Conservation (phyloP, 148 eudicot species). For the Polygonum maritimum region DNA sequence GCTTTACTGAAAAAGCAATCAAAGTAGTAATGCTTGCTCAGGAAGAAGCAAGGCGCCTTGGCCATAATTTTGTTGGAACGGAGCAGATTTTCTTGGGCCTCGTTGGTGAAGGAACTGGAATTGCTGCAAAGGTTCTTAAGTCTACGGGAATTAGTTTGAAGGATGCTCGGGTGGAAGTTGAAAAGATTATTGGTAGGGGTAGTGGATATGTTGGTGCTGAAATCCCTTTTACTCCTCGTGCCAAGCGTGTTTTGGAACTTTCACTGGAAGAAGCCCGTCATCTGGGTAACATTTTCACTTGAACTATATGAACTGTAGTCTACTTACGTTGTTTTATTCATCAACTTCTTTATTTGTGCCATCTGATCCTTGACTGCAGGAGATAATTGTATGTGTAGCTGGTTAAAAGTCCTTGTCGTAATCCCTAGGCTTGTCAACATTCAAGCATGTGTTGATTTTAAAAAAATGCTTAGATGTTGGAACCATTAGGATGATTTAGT, state of each 20-base stretch:
- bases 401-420: no score
- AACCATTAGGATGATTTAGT: no score
- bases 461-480: no score
- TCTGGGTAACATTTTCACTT: slow-evolving; percentile 40
- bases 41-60: slow-evolving; percentile 85
- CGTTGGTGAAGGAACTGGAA: no score
- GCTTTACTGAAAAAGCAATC: slow-evolving; percentile 93
- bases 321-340: no score
- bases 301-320: no score
- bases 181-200: slow-evolving; percentile 91
- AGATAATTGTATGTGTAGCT: no score
- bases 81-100: no score
- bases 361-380: no score
- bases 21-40: slow-evolving; percentile 98
- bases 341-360: no score
- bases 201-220: slow-evolving; percentile 32
- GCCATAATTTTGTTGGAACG: slow-evolving; percentile 91
- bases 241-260: slow-evolving; percentile 86
- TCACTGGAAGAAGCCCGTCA: slow-evolving; percentile 87
- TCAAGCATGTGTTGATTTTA: no score
- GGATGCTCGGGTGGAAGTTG: slow-evolving; percentile 90
- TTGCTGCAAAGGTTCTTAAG: slow-evolving; percentile 93
- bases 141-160: slow-evolving; percentile 92
- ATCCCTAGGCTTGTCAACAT: no score
- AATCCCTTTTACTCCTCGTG: slow-evolving; percentile 90